These are phyloP conservation scores for Suillus plorans DNA, from an alignment of 768 basidiomycete genomes.

Conservation along the genomic window DNA sequence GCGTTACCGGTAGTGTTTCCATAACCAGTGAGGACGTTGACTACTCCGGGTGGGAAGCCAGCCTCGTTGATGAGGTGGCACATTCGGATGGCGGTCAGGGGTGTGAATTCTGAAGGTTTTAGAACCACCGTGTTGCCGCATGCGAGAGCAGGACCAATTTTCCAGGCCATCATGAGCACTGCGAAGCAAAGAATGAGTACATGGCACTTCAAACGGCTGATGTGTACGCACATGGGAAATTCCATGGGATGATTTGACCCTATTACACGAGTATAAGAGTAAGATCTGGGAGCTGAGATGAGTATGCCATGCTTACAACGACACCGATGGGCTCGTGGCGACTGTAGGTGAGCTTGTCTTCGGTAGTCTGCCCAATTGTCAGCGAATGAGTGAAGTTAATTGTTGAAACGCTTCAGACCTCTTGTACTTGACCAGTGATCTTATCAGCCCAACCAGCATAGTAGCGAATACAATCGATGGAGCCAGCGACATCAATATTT, in stretches of 20 bases:
- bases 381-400: background rate
- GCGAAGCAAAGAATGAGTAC: background rate
- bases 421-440: slow-evolving; percentile 71
- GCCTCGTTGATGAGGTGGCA: slow-evolving; percentile 56
- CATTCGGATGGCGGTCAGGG: slow-evolving; percentile 54
- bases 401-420: slow-evolving; percentile 28
- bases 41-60: slow-evolving; percentile 67
- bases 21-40: slow-evolving; percentile 71
- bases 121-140: slow-evolving; percentile 71
- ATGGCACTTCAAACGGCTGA: background rate
- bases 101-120: slow-evolving; percentile 75
- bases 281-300: too few species aligned
- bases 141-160: slow-evolving; percentile 69
- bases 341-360: slow-evolving; percentile 61
- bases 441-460: slow-evolving; percentile 94
- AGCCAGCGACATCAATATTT: slow-evolving; percentile 45
- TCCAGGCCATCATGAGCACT: slow-evolving; percentile 63
- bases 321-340: slow-evolving; percentile 67
- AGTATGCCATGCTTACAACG: slow-evolving; percentile 28
- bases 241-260: slow-evolving; percentile 44
- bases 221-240: slow-evolving; percentile 44
- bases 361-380: slow-evolving; percentile 24
- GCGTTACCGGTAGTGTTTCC: slow-evolving; percentile 65
- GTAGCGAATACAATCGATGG: slow-evolving; percentile 63
- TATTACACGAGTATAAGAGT: too few species aligned